Base-by-base conservation (phyloP, 331 rosid genomes). In the Malus hybrid region DNA sequence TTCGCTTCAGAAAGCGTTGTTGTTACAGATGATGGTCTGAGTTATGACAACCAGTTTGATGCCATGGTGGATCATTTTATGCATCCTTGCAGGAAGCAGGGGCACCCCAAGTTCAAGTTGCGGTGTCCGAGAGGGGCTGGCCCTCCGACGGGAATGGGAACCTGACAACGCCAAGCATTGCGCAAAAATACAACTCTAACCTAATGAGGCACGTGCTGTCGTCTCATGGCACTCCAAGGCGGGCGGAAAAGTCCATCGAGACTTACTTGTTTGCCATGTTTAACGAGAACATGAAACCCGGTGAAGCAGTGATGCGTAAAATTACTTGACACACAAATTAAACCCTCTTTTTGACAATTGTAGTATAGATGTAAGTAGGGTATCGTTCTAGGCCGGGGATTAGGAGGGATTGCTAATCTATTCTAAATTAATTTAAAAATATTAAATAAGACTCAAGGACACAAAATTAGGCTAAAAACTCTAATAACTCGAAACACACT, bases 281-380 rank as follows among this genome's bases (percentile, higher is more conserved):
- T 29, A 76, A 80, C 24, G 84, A 80, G 67, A 34, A 76, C 64
- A 61, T 70, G 29, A 81, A 81, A 70, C 14, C 67, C 18, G 14
- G 44, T 16, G 22, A 68, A 12, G 84, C 78, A 36, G 44, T 36
- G 44, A 22, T 22, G 22, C 22, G 22, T 22, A 22, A 22, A 22
- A 22, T 22, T 22, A 22, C 22, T 22, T 22, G 22, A 22, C 22
- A 22, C 22, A 22, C 22, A 22, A 22, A 22, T 22, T 22, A 22
- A 22, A 22, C 22, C 22, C 22, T 22, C 22, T 22, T 22, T 22
- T 22, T 22, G 22, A 22, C 22, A 22, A 22, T 22, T 22, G 22
- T 22, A 22, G 22, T 22, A 22, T 22, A 22, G 22, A 22, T 22
- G 22, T 22, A 22, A 22, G 22, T 22, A 22, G 22, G 22, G 22